Conservation (phyloP, 495 filamentous ascomycete species). For the Diplogelasinospora grovesii region DNA sequence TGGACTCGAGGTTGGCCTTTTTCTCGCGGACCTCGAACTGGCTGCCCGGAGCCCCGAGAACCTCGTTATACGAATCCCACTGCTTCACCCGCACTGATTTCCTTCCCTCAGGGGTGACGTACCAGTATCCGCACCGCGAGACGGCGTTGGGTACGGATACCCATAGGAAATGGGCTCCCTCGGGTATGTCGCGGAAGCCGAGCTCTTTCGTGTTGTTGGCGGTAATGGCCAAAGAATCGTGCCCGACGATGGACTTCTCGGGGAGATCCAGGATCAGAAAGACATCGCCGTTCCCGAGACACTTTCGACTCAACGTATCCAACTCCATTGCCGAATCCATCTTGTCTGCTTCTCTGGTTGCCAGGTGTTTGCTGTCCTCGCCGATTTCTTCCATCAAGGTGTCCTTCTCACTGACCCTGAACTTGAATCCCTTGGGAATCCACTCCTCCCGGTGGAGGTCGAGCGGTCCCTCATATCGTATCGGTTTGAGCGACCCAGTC, state of each 20-base stretch:
- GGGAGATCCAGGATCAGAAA: conserved; percentile 38
- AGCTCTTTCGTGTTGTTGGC: conserved; percentile 31
- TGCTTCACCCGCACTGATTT: conserved; percentile 46
- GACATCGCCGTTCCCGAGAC: conserved; percentile 33
- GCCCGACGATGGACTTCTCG: conserved; percentile 35
- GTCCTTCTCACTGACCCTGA: too few relatives aligned
- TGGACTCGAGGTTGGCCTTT: conserved; percentile 25
- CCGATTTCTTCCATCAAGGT: too few relatives aligned
- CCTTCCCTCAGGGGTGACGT: conserved; percentile 32
- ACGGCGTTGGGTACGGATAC: conserved; percentile 32
- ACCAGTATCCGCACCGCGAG: conserved; percentile 55
- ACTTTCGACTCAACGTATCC: too few relatives aligned
- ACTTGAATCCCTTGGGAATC: too few relatives aligned
- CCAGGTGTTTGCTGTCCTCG: too few relatives aligned
- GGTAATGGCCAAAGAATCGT: conserved; percentile 37
- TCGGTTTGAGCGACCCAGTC: too few relatives aligned
- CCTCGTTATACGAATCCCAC: conserved; percentile 53
- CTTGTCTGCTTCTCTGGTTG: too few relatives aligned
- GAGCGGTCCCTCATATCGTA: too few relatives aligned
- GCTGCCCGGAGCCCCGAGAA: conserved; percentile 33
- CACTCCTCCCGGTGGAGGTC: too few relatives aligned
- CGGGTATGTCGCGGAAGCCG: conserved; percentile 54
- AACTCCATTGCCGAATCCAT: too few relatives aligned
- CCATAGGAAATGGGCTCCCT: conserved; percentile 53
- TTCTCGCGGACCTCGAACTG: conserved; percentile 30